Evolutionary conservation across 2,329 filamentous ascomycete species (phyloP), one percentile per base, ranked within the genome.

Genomic region (Metarhizium anisopliae): DNA sequence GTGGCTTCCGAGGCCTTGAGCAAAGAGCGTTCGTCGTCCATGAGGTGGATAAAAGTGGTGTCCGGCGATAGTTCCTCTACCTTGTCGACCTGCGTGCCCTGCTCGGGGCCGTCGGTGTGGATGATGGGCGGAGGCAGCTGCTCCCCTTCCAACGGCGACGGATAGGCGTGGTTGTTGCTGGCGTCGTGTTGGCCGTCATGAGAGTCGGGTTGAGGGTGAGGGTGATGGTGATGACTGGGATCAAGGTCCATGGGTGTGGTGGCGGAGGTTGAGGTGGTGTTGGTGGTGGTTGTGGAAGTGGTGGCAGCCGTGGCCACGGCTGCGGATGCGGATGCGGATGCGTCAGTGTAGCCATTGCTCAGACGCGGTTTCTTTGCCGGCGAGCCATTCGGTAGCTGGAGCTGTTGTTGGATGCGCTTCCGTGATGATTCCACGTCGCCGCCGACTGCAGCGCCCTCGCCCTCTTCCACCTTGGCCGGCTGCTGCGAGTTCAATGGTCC

Each of bases 31-130:
- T 65, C 61, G 54, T 77, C 72, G 62, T 78, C 74, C 61, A 72
- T 70, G 60, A 85, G 74, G 60, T 78, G 79, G 58, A 86, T 75
- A 66, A 83, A 86, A 35, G 77, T 80, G n/a, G 82, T 85, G 60
- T 80, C 76, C 32, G 77, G 72, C 50, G 77, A 74, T 55, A 86
- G 75, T 63, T 86, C 82, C 62, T 80, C 74, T 55, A 84, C 80
- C 65, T 85, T 85, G 55, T 85, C 82, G 52, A 84, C 74, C 67
- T 86, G 83, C 10, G 82, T 85, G 66, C 80, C 82, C 65, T 83
- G 78, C 60, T 85, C 82, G 50, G 82, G 81, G 32, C 83, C 83
- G 57, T 83, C 79, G 56, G 83, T 85, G 63, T 73, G 79, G 45
- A 77, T 71, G 29, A 74, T 70, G 38, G 81, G 78, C 49, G 79